Evolutionary conservation across 371 early-diverging fungal species (phyloP).

Genomic region (Coemansia sp.): DNA sequence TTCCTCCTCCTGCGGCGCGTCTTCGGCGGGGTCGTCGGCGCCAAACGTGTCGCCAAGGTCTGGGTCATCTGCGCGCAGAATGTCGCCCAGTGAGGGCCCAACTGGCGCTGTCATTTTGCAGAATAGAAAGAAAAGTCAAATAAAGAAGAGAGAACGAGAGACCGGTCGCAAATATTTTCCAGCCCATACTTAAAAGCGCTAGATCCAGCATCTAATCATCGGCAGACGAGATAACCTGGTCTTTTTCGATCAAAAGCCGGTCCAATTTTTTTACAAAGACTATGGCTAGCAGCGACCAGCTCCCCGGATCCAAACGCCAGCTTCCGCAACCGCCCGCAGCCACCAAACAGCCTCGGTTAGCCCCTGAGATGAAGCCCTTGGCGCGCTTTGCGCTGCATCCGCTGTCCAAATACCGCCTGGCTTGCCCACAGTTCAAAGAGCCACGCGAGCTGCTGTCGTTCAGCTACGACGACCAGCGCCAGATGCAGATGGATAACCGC

Average conservation of each 20-base stretch:
- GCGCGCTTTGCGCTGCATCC: constrained; percentile 46
- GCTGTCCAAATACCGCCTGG: constrained; percentile 55
- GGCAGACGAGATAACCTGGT: no score
- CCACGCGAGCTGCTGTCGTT: constrained; percentile 77
- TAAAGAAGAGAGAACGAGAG: no score
- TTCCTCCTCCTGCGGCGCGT: constrained; percentile 42
- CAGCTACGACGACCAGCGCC: constrained; percentile 68
- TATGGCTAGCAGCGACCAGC: not conserved
- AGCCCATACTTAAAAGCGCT: no score
- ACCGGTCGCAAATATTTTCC: no score
- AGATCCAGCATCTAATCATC: no score
- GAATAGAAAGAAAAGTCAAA: no score
- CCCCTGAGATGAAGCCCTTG: constrained; percentile 3
- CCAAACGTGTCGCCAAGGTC: constrained; percentile 21
- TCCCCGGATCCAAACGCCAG: not conserved
- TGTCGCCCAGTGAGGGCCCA: constrained; percentile 33
- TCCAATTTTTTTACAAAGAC: not conserved
- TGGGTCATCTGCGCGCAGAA: constrained; percentile 28
- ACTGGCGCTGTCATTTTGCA: no score
- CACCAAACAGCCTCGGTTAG: not conserved
- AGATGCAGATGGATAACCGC: constrained; percentile 63
- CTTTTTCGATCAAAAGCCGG: no score
- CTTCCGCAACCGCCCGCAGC: not conserved
- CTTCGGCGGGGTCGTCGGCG: constrained; percentile 5
- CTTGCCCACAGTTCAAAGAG: constrained; percentile 61